Base-by-base conservation (phyloP, 352 stramenopile species). In the Blastocystis sp. region DNA sequence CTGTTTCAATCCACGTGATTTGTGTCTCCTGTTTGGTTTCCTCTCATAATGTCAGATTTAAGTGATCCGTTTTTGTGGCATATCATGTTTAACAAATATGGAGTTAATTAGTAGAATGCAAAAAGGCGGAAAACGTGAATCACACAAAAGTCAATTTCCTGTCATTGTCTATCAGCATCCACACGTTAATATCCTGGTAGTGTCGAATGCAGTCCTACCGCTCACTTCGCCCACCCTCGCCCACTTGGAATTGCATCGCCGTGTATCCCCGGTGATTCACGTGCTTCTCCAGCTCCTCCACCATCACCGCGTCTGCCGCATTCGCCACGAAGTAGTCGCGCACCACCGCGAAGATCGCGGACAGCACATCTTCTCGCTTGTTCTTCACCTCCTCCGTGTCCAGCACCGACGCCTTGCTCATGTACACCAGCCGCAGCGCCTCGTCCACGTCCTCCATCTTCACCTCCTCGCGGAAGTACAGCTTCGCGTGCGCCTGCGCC, bases 351-450 rank as follows among this genome's bases (percentile, higher is more conserved):
- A 59, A 79, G 7, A 79, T 52, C 10, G 42, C 28, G 14, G 69
- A 79, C 24, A 79, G 21, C 6, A 79, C 40, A 79, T 79, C 69
- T 62, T 79, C 69, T 9, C 24, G 34, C n/a, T 28, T 42, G 14
- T 52, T 52, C 52, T 60, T 62, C 10, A 28, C 11, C 9, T 79
- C 69, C 21, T 79, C 69, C 43, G 40, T 21, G 9, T 79, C 69
- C 69, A 79, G 24, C 19, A 79, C 69, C 52, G 69, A 79, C 19
- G 69, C 69, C 52, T 79, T 79, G 69, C 69, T 79, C 93, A n/a
- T 99, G 93, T n/a, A 97, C 95, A 90, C 99, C 98, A 6, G 99
- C 92, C 65, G 94, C 98, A 91, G 99, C 97, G 24, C 28, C 28
- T 34, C 28, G 28, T 34, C 28, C 28, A 34, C 28, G 28, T 34